Evolutionary conservation across 176 grass and related monocot species (phyloP).

Genomic region (Oryza brachyantha): DNA sequence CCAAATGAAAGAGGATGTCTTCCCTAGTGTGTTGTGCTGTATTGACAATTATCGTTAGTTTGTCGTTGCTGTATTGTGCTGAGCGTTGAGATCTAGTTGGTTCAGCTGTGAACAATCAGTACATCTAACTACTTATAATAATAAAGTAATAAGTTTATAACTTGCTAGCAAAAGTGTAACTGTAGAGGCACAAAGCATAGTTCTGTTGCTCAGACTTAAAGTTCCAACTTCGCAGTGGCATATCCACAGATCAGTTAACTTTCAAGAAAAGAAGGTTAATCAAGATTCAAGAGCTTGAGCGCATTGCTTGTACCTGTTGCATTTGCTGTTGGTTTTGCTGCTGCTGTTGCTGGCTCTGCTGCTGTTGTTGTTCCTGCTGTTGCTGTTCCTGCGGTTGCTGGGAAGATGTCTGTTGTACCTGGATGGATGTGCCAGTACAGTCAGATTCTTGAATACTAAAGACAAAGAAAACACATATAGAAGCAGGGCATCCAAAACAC

Average conservation of each 20-base stretch:
- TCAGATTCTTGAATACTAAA: constrained; percentile 26
- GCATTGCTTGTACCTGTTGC: constrained; percentile 54
- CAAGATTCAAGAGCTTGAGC: background rate
- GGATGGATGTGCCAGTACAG: constrained; percentile 46
- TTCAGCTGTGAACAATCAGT: background rate
- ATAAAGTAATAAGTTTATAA: background rate
- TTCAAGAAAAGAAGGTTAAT: constrained; percentile 14
- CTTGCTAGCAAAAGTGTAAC: background rate
- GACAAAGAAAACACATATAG: background rate
- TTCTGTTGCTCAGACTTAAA: background rate
- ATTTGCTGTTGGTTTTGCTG: constrained; percentile 73
- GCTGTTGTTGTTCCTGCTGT: constrained; percentile 61
- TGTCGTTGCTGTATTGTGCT: background rate
- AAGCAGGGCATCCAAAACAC: constrained; percentile 34
- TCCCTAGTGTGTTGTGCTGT: no score
- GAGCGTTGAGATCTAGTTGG: background rate
- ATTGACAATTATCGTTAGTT: background rate
- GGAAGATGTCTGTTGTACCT: constrained; percentile 87
- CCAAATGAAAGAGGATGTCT: no score
- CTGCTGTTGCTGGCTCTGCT: constrained; percentile 65
- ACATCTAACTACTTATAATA: background rate
- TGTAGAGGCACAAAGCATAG: background rate
- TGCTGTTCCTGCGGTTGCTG: constrained; percentile 79
- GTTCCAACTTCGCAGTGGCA: background rate
- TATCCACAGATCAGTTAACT: constrained; percentile 9